A percentile compares a stretch with the other conserved stretches of the same genome.
Evolutionary conservation across 768 basidiomycete genomes (phyloP).

Genomic region (Mycena olivaceomarginata): DNA sequence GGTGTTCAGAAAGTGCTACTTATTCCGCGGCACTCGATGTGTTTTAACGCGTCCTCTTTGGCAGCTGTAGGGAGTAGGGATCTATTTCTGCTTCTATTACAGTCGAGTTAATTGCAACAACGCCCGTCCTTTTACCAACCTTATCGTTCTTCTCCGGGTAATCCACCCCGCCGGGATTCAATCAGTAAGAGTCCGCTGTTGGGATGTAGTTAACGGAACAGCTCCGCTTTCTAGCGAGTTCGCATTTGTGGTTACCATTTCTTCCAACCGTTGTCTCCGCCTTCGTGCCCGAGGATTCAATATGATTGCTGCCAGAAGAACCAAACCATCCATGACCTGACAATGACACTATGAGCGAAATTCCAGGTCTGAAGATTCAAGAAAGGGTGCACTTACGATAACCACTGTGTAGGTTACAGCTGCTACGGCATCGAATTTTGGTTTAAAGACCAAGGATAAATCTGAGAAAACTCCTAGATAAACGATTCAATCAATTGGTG

Average conservation of each 20-base stretch:
- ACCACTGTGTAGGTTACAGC: constrained; percentile 79
- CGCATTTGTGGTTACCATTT: not conserved
- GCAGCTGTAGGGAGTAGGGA: not conserved
- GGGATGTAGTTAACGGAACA: constrained; percentile 2
- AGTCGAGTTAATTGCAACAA: too few relatives aligned
- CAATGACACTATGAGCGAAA: constrained; percentile 5
- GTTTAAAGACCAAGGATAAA: constrained; percentile 80
- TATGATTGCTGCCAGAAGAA: constrained; percentile 77
- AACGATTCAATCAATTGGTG: constrained; percentile 10
- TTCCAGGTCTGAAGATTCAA: not conserved
- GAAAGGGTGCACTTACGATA: constrained; percentile 62
- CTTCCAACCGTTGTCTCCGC: constrained; percentile 53
- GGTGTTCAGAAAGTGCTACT: constrained; percentile 37
- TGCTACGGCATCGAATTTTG: constrained; percentile 79
- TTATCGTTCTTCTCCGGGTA: not conserved
- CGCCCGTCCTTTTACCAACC: not conserved
- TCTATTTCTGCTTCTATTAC: not conserved
- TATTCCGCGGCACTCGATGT: constrained; percentile 38
- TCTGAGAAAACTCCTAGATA: constrained; percentile 82
- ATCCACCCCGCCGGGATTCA: not conserved
- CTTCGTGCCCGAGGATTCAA: constrained; percentile 76
- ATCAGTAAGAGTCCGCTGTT: not conserved
- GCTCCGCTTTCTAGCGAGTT: not conserved
- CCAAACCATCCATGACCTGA: constrained; percentile 76
- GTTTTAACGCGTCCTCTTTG: not conserved